These are phyloP conservation scores for Dalbergia cultrata DNA, from an alignment of 306 rosid genomes.

Conservation along the genomic window DNA sequence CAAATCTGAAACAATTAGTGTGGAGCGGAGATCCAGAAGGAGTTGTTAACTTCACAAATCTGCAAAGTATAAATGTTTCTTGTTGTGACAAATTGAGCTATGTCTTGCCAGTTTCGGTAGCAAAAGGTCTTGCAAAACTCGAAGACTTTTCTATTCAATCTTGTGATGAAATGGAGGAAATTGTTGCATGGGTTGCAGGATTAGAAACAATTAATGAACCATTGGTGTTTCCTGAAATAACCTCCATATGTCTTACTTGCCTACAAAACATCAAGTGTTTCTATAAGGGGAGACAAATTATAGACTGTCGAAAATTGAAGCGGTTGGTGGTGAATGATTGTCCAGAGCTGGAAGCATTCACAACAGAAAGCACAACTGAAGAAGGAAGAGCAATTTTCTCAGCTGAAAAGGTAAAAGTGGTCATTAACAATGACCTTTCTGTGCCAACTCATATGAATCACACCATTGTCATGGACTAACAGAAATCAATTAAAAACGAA, in stretches of 20 bases:
- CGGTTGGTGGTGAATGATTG: conserved; percentile 21
- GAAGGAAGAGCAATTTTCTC: neutral
- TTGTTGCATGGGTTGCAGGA: neutral
- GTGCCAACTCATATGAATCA: neutral
- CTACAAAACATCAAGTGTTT: neutral
- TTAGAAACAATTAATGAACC: neutral
- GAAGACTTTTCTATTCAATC: neutral
- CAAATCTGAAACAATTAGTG: conserved; percentile 17
- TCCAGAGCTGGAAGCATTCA: neutral
- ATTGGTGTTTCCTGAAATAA: neutral
- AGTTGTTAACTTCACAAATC: conserved; percentile 2
- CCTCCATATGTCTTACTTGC: neutral
- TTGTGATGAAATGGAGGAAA: neutral
- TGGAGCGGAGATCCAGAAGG: conserved; percentile 35
- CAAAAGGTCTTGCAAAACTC: neutral
- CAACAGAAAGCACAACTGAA: neutral
- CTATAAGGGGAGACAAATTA: neutral
- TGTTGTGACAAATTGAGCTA: neutral
- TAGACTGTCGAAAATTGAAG: conserved; percentile 14
- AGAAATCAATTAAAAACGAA: neutral
- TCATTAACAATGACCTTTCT: neutral
- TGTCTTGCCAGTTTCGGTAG: conserved; percentile 27
- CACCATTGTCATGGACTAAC: neutral
- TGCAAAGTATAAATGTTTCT: neutral
- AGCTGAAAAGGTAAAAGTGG: conserved; percentile 21